Percentiles rank a stretch among this genome's conserved stretches.
Conservation (phyloP, 805 yeast species). For the Peterozyma xylosa region DNA sequence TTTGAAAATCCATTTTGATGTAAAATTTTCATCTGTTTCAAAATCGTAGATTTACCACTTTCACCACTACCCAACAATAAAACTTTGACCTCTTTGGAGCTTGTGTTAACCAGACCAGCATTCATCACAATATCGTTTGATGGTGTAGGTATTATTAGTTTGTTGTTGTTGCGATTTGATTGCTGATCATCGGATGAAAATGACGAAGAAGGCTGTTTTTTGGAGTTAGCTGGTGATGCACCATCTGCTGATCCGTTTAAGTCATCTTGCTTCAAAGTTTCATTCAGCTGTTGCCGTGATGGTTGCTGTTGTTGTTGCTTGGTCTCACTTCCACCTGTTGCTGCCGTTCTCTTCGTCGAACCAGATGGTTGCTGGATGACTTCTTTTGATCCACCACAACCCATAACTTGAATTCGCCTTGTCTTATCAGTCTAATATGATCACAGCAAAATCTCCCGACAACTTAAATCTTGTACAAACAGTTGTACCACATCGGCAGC, state of each 20-base stretch:
- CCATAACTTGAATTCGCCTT: conserved; percentile 2
- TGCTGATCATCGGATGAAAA: neutral
- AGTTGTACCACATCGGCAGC: too few relatives aligned
- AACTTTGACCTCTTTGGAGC: conserved; percentile 42
- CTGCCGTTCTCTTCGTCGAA: conserved; percentile 4
- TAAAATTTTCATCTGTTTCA: conserved; percentile 74
- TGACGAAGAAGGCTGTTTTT: neutral
- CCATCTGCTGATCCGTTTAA: conserved; percentile 3
- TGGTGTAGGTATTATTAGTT: neutral
- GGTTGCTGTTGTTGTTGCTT: conserved; percentile 1
- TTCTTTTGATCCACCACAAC: conserved; percentile 9
- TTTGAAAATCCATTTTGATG: conserved; percentile 66
- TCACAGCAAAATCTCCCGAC: too few relatives aligned
- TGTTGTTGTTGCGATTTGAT: neutral
- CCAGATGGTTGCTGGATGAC: neutral
- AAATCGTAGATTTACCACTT: conserved; percentile 72
- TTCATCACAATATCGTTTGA: neutral
- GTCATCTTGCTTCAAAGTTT: neutral
- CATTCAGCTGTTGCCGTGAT: conserved; percentile 1
- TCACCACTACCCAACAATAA: conserved; percentile 85
- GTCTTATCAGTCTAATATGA: too few relatives aligned
- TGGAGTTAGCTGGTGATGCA: neutral
- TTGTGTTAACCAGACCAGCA: neutral
- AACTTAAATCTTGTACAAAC: too few relatives aligned
- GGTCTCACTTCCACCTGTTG: neutral